These are phyloP conservation scores for Hypoxylon sp. DNA, from an alignment of 2,329 filamentous ascomycete species.

Conservation along the genomic window DNA sequence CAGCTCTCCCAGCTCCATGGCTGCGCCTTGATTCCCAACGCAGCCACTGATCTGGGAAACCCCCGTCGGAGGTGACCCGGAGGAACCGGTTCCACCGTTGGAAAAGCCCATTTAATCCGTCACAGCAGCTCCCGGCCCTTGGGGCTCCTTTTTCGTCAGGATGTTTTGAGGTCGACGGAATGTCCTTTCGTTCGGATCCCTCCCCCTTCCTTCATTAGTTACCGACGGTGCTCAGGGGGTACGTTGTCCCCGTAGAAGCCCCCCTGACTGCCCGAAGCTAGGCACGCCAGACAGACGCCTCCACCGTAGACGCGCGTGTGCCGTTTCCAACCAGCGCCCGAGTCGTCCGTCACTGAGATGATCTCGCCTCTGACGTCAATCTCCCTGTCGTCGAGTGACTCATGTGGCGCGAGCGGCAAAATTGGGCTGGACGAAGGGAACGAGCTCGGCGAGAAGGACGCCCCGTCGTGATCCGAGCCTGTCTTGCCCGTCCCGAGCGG, in stretches of 20 bases:
- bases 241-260: slow-evolving; percentile 65
- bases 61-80: slow-evolving; percentile 12
- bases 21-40: slow-evolving; percentile 16
- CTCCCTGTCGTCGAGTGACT: slow-evolving; percentile 46
- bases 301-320: slow-evolving; percentile 68
- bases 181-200: neutral
- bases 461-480: slow-evolving; percentile 27
- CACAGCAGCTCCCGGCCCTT: neutral
- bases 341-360: slow-evolving; percentile 56
- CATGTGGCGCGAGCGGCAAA: slow-evolving; percentile 57
- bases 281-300: slow-evolving; percentile 64
- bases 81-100: slow-evolving; percentile 16
- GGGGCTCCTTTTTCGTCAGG: neutral
- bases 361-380: slow-evolving; percentile 60
- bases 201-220: slow-evolving; percentile 9
- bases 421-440: slow-evolving; percentile 58
- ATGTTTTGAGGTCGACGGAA: slow-evolving; percentile 1
- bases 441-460: slow-evolving; percentile 56
- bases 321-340: slow-evolving; percentile 61
- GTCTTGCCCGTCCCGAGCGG: slow-evolving; percentile 44
- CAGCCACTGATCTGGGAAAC: slow-evolving; percentile 7
- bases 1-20: neutral
- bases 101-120: neutral
- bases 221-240: slow-evolving; percentile 60
- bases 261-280: slow-evolving; percentile 54